Percentiles rank a stretch among this genome's conserved stretches.
phyloP scores from a whole-genome alignment of 345 rosid species.

The Brassica cretica region DNA sequence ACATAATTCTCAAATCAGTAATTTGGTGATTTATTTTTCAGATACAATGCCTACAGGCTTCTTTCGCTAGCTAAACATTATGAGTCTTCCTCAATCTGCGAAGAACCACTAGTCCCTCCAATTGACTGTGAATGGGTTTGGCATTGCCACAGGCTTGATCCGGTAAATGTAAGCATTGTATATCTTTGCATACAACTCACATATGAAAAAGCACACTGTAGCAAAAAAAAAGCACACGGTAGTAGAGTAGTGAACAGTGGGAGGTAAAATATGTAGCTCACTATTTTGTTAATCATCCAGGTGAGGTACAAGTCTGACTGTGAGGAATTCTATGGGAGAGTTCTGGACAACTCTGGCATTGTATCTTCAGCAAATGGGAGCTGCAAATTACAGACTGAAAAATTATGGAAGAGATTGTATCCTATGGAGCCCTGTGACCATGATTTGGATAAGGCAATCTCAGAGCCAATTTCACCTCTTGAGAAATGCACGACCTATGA shows the following conservation, averaged over 20 bases:
- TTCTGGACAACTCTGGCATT: slow-evolving; percentile 56
- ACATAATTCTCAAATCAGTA: background rate
- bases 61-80: slow-evolving; percentile 71
- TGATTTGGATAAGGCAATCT: slow-evolving; percentile 37
- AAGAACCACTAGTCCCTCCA: slow-evolving; percentile 73
- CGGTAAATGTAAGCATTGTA: too few relatives aligned
- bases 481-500: slow-evolving; percentile 44
- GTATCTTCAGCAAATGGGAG: slow-evolving; percentile 56
- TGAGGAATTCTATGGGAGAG: slow-evolving; percentile 60
- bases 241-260: too few relatives aligned
- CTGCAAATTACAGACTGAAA: slow-evolving; percentile 49
- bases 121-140: slow-evolving; percentile 93
- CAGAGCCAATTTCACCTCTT: background rate
- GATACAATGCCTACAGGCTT: slow-evolving; percentile 88
- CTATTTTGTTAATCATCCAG: slow-evolving; percentile 1
- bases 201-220: too few relatives aligned
- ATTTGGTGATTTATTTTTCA: slow-evolving; percentile 23
- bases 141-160: slow-evolving; percentile 78
- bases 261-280: too few relatives aligned
- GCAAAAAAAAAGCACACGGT: too few relatives aligned
- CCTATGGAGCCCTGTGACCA: slow-evolving; percentile 66
- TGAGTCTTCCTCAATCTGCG: slow-evolving; percentile 41
- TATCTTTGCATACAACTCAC: too few relatives aligned
- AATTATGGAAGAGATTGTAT: slow-evolving; percentile 59
- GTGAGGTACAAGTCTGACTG: slow-evolving; percentile 61